These are phyloP conservation scores for Sinapis alba DNA, from an alignment of 441 rosid species.

Conservation along the genomic window DNA sequence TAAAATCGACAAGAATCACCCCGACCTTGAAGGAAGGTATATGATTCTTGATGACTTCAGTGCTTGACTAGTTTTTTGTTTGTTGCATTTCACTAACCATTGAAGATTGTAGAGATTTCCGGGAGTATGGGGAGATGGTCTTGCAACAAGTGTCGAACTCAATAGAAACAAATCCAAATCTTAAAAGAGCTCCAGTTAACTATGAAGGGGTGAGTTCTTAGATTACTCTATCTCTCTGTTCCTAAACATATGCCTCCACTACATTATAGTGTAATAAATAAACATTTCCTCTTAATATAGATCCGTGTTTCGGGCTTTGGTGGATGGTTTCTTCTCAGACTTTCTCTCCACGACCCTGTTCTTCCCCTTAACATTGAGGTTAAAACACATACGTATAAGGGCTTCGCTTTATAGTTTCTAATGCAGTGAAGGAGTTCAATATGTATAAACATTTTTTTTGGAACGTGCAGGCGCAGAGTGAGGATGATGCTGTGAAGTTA, in stretches of 20 bases:
- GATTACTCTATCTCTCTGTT: background rate
- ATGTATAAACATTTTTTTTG: background rate
- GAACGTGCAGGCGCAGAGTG: slow-evolving; percentile 65
- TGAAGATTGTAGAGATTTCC: slow-evolving; percentile 70
- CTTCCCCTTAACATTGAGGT: slow-evolving; percentile 99
- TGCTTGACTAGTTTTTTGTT: slow-evolving; percentile 9
- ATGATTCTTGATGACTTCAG: slow-evolving; percentile 34
- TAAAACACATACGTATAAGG: slow-evolving; percentile 1
- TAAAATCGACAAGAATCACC: slow-evolving; percentile 80
- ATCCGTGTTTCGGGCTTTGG: slow-evolving; percentile 89
- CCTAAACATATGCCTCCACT: background rate
- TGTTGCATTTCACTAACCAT: background rate
- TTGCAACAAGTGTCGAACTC: slow-evolving; percentile 68
- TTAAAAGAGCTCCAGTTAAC: slow-evolving; percentile 85
- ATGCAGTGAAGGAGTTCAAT: background rate
- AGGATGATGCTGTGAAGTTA: slow-evolving; percentile 75
- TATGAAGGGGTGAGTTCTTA: slow-evolving; percentile 78
- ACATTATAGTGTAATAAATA: background rate
- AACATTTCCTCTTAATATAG: slow-evolving; percentile 48
- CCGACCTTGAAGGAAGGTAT: slow-evolving; percentile 98
- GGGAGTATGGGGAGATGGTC: slow-evolving; percentile 90
- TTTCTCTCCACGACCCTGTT: slow-evolving; percentile 97
- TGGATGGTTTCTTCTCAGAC: slow-evolving; percentile 99
- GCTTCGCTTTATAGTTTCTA: background rate
- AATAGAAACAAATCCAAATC: slow-evolving; percentile 58